These are phyloP conservation scores for Penicillium macrosclerotiorum DNA, from an alignment of 495 filamentous ascomycete species.

Conservation along the genomic window DNA sequence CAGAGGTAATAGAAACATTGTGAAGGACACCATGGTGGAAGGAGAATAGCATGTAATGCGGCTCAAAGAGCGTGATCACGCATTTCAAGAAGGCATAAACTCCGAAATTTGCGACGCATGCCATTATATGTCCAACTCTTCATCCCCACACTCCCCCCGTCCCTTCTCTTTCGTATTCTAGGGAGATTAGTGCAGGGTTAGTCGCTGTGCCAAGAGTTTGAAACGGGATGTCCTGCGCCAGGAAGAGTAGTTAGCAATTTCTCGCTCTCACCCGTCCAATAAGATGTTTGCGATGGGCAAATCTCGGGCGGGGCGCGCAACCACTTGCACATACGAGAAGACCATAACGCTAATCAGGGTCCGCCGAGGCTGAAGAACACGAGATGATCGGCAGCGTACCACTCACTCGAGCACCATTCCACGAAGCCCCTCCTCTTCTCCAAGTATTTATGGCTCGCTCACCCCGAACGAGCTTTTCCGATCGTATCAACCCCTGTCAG, in stretches of 20 bases:
- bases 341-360: neutral
- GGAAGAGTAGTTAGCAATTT: neutral
- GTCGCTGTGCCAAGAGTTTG: neutral
- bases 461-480: too few relatives aligned
- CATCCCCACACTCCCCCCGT: too few relatives aligned
- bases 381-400: constrained; percentile 8
- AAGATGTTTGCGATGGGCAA: neutral
- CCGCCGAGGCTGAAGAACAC: constrained; percentile 7
- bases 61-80: too few relatives aligned
- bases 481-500: too few relatives aligned
- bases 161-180: constrained; percentile 6
- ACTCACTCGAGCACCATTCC: neutral
- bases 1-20: constrained; percentile 1
- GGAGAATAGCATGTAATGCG: neutral
- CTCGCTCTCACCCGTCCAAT: neutral
- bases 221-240: neutral
- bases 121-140: too few relatives aligned
- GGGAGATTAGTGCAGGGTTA: constrained; percentile 3
- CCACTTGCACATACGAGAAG: neutral
- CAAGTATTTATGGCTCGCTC: too few relatives aligned
- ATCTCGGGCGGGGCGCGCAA: neutral
- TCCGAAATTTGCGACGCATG: too few relatives aligned
- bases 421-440: neutral
- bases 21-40: constrained; percentile 3
- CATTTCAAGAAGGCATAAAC: too few relatives aligned